Evolutionary conservation across 306 rosid genomes (phyloP), one percentile per base, ranked within the genome.

Genomic region (Macrotyloma uniflorum): DNA sequence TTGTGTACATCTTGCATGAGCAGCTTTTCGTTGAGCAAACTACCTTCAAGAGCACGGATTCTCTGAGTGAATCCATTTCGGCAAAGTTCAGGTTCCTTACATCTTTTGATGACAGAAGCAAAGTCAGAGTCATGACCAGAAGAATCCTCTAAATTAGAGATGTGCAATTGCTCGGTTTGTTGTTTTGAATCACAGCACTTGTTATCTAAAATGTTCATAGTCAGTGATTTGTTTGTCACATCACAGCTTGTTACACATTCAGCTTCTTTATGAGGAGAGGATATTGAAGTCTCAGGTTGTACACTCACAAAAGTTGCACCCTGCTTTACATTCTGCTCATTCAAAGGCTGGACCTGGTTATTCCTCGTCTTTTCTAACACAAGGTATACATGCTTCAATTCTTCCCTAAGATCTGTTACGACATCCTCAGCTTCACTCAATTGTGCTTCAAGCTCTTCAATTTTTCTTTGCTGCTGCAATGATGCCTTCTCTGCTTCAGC

Each of bases 381-480:
- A 35, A 19, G 67, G 76, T 72, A 76, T 13, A 79, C 85, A 55
- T 77, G 82, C 75, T 77, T 83, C 87, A 93, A 72, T 76, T 90
- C 93, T 19, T 59, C 81, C 84, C 98, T 83, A 78, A 93, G 90
- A 80, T 89, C 93, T 42, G 85, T 88, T 70, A 93, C 83, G 42
- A 91, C 81, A 62, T 86, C 91, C 88, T 93, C 98, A 13, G 96
- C 96, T 80, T 89, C 93, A 22, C 86, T 81, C 54, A 93, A 85
- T 75, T 88, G 91, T 0, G 93, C 87, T 81, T 93, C 94, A 78
- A 93, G 91, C 86, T 86, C 96, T 19, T 85, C 88, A 38, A 89
- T 84, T 78, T 79, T 87, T 72, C 73, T 87, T 75, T 81, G 84
- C 55, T 89, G 84, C 53, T 72, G 80, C 68, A 77, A 80, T 24